Base-by-base conservation (phyloP, 495 filamentous ascomycete species). In the Aspergillus bertholletiae region DNA sequence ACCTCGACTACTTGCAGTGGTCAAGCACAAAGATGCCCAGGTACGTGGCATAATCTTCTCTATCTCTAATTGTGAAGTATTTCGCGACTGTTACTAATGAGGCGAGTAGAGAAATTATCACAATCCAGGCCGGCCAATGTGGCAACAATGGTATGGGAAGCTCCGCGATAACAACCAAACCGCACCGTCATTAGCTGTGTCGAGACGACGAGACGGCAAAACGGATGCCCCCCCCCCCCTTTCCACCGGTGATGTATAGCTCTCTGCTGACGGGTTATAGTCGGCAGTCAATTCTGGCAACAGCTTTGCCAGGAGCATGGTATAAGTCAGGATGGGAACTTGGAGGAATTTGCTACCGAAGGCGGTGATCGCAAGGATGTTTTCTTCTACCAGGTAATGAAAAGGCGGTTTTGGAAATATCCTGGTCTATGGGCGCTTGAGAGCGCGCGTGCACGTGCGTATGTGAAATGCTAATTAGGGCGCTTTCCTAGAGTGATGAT, bases 281-380 rank as follows among this genome's bases (percentile, higher is more conserved):
- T 97, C 61, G 92, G 92, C 30, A 88, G 85, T 60, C 90, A 96
- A 72, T 97, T 97, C 72, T 97, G 92, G 92, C 92, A 96, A 75
- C 92, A 96, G 74, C 83, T 97, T 27, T 97, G 94, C 71, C 88
- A 90, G 72, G 94, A 98, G 68, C 94, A 98, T 69, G 95, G 95
- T 45, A 98, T 98, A 73, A 96, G 86, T 60, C 89, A 94, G 66
- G 92, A 96, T 75, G 94, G 94, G 30, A 97, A 97, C 65, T 81
- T 98, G 41, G 91, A 96, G 72, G 90, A 96, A 63, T 95, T 92
- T 73, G 92, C 94, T 64, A 96, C 90, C 46, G 92, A 97, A 67
- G 95, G 94, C 56, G 92, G 92, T 44, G 94, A 98, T 74, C 84
- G 94, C 64, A 98, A 98, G 70, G 94, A 98, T 72, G 94, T 97